Percentiles rank a stretch among this genome's conserved stretches.
These are phyloP conservation scores for Podaxis rugospora DNA, from an alignment of 768 basidiomycete species.

Conservation along the genomic window DNA sequence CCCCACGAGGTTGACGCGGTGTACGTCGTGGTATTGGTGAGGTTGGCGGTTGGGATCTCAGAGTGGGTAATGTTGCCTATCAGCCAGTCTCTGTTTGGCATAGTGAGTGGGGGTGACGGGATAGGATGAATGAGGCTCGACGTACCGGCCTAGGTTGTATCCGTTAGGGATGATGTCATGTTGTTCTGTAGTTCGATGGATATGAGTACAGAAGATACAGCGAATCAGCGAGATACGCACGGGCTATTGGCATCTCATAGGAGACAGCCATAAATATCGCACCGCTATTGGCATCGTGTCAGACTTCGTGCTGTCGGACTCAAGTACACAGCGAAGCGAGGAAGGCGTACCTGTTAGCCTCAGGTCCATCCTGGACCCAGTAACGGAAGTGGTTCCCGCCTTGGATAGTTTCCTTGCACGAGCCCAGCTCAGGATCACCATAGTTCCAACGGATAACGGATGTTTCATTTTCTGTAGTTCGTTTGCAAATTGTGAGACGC, in stretches of 20 bases:
- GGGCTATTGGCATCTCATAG: conserved; percentile 61
- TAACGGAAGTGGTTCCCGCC: conserved; percentile 90
- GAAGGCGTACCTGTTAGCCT: conserved; percentile 49
- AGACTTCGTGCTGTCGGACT: not conserved
- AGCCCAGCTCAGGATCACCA: conserved; percentile 72
- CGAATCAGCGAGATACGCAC: conserved; percentile 27
- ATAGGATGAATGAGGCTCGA: not conserved
- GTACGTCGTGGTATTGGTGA: conserved; percentile 60
- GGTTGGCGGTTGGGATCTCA: conserved; percentile 36
- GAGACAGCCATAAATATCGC: conserved; percentile 75
- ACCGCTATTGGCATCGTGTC: conserved; percentile 34
- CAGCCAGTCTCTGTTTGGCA: conserved; percentile 64
- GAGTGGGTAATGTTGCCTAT: conserved; percentile 74
- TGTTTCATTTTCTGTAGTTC: conserved; percentile 65
- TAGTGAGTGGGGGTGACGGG: not conserved
- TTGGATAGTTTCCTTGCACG: conserved; percentile 80
- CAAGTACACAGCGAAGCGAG: not conserved
- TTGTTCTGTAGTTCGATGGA: conserved; percentile 28
- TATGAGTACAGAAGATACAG: not conserved
- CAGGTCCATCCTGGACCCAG: conserved; percentile 73
- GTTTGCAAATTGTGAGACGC: not conserved
- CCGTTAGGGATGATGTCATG: conserved; percentile 78
- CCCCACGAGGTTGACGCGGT: conserved; percentile 57
- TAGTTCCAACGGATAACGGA: conserved; percentile 86
- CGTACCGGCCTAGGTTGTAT: conserved; percentile 74